Conservation (phyloP, 2,329 filamentous ascomycete species). For the Pseudomassariella vexata region DNA sequence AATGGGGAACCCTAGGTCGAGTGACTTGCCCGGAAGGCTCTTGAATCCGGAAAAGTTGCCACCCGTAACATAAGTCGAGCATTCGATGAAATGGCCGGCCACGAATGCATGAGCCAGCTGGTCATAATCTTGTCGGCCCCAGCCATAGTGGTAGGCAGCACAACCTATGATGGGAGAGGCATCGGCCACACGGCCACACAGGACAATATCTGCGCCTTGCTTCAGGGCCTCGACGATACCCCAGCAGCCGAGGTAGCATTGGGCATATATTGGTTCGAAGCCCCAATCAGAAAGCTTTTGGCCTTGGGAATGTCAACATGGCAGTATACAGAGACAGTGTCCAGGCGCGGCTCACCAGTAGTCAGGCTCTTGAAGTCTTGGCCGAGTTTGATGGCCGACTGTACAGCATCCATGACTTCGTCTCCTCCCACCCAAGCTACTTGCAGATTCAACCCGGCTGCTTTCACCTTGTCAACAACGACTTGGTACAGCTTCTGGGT, state of each 20-base stretch:
- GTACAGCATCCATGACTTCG: conserved; percentile 17
- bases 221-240: conserved; percentile 28
- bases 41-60: conserved; percentile 38
- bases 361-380: conserved; percentile 17
- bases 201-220: conserved; percentile 29
- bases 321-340: too few species aligned
- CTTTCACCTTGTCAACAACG: conserved; percentile 8
- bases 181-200: conserved; percentile 32
- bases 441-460: conserved; percentile 13
- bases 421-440: conserved; percentile 24
- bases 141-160: conserved; percentile 38
- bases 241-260: conserved; percentile 38
- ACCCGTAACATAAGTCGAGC: conserved; percentile 35
- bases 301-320: too few species aligned
- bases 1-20: conserved; percentile 14
- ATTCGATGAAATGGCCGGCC: conserved; percentile 37
- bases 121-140: conserved; percentile 33
- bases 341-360: too few species aligned
- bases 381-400: conserved; percentile 15
- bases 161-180: conserved; percentile 37
- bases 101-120: conserved; percentile 33
- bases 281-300: conserved; percentile 15
- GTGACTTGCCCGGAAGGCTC: too few species aligned
- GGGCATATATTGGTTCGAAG: conserved; percentile 8
- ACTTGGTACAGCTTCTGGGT: conserved; percentile 10